Evolutionary conservation across 2,329 filamentous ascomycete genomes (phyloP).

Genomic region (Thielaviopsis cerberus): DNA sequence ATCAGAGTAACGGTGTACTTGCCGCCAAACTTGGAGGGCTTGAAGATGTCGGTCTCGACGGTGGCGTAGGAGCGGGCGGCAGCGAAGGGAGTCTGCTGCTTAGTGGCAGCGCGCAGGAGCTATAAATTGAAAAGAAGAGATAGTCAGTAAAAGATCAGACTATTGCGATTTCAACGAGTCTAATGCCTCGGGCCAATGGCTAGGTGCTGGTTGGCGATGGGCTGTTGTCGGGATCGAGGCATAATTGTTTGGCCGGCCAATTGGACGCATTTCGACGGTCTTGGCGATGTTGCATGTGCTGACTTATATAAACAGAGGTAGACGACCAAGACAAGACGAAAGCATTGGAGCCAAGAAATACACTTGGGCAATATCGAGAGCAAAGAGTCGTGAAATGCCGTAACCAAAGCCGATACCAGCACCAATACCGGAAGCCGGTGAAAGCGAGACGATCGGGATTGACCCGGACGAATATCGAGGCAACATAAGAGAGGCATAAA

Average conservation of each 20-base stretch:
- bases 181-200: not conserved
- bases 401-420: not conserved
- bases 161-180: not conserved
- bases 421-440: not conserved
- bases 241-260: slow-evolving; percentile 1
- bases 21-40: slow-evolving; percentile 94
- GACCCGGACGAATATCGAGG: not conserved
- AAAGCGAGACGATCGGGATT: not conserved
- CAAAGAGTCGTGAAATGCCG: not conserved
- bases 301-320: not conserved
- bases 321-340: not conserved
- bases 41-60: slow-evolving; percentile 88
- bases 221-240: not conserved
- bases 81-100: slow-evolving; percentile 20
- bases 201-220: not conserved
- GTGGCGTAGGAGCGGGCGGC: slow-evolving; percentile 50
- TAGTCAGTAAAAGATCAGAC: slow-evolving; percentile 14
- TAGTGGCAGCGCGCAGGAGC: slow-evolving; percentile 34
- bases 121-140: slow-evolving; percentile 17
- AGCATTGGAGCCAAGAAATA: not conserved
- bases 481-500: slow-evolving; percentile 14
- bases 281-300: not conserved
- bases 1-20: slow-evolving; percentile 99
- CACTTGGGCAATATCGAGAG: not conserved
- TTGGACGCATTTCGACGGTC: slow-evolving; percentile 1